Conservation (phyloP, 2,329 filamentous ascomycete species). For the Aspergillus oerlinghausenensis region DNA sequence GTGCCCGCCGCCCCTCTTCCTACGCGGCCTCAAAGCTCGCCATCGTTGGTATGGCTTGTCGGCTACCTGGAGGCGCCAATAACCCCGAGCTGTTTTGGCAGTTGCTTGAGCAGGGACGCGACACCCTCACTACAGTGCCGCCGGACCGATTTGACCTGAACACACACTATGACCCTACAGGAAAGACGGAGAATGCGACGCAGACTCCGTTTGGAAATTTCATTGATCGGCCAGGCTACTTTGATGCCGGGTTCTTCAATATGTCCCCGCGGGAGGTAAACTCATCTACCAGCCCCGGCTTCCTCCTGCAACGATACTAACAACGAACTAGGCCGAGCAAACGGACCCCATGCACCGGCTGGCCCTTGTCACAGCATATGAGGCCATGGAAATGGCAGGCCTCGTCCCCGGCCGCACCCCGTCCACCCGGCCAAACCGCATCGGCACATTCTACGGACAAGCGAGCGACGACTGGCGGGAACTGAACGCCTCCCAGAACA, state of each 20-base stretch:
- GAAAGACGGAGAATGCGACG: slow-evolving; percentile 30
- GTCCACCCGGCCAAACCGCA: slow-evolving; percentile 56
- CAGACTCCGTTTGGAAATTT: slow-evolving; percentile 33
- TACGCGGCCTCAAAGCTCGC: slow-evolving; percentile 19
- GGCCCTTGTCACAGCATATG: slow-evolving; percentile 71
- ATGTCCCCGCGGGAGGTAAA: slow-evolving; percentile 57
- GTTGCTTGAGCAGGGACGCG: slow-evolving; percentile 28
- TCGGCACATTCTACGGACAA: slow-evolving; percentile 69
- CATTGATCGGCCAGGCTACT: slow-evolving; percentile 33
- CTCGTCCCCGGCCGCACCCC: slow-evolving; percentile 64
- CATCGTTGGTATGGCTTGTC: slow-evolving; percentile 23
- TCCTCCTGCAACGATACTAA: neutral
- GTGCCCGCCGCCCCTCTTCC: neutral
- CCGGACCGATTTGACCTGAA: slow-evolving; percentile 31
- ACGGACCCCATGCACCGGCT: slow-evolving; percentile 77
- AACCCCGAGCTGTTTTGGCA: slow-evolving; percentile 32
- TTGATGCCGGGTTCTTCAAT: slow-evolving; percentile 40
- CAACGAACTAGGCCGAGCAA: slow-evolving; percentile 57
- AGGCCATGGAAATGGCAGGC: slow-evolving; percentile 76
- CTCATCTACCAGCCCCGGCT: neutral
- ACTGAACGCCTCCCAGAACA: slow-evolving; percentile 65
- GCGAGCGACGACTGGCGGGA: slow-evolving; percentile 62
- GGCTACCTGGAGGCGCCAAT: slow-evolving; percentile 18
- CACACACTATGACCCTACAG: slow-evolving; percentile 30
- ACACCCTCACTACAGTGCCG: slow-evolving; percentile 27